Percentiles rank a stretch among this genome's conserved stretches.
Evolutionary conservation across 306 rosid species (phyloP).

Genomic region (Pueraria montana): DNA sequence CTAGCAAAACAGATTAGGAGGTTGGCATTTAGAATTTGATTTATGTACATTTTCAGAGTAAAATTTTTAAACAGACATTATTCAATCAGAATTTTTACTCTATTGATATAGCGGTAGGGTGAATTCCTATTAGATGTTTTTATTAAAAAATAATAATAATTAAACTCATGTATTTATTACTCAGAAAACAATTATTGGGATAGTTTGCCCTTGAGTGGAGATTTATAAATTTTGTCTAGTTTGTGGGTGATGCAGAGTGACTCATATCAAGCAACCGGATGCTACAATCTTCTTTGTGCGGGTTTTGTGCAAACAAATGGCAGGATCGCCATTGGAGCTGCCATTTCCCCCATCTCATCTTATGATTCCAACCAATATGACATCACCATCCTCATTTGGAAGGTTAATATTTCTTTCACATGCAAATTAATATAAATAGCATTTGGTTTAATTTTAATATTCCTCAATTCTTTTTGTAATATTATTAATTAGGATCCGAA

Average conservation of each 20-base stretch:
- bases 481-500: conserved; percentile 71
- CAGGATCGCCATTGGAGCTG: conserved; percentile 91
- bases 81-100: too few relatives aligned
- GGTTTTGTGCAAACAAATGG: conserved; percentile 91
- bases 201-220: background rate
- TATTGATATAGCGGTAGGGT: too few relatives aligned
- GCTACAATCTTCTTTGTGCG: conserved; percentile 92
- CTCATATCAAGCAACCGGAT: conserved; percentile 87
- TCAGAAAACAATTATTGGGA: too few relatives aligned
- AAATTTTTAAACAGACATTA: too few relatives aligned
- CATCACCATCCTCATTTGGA: conserved; percentile 89
- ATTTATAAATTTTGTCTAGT: background rate
- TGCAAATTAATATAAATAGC: background rate
- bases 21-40: too few relatives aligned
- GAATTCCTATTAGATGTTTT: too few relatives aligned
- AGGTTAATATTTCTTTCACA: conserved; percentile 57
- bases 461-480: background rate
- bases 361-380: conserved; percentile 70
- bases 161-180: too few relatives aligned
- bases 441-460: background rate
- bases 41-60: too few relatives aligned
- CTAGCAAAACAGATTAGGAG: too few relatives aligned
- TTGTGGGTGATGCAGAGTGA: conserved; percentile 68
- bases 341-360: conserved; percentile 92
- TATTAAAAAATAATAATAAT: too few relatives aligned